Conservation (phyloP, 208 protist species). For the Crithidia thermophila region DNA sequence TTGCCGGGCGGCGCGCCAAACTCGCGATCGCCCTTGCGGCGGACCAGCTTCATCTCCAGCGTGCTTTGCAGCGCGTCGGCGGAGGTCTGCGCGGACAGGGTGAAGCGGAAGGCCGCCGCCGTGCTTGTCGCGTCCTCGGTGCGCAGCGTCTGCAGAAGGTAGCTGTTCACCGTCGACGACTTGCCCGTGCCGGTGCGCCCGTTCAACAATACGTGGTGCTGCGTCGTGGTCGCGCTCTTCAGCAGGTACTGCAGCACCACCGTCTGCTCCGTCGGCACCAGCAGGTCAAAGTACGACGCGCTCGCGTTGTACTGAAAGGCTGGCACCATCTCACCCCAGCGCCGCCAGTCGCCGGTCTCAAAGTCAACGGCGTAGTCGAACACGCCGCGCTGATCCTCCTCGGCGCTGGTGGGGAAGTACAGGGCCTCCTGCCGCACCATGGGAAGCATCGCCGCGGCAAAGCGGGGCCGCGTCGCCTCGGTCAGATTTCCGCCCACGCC, state of each 20-base stretch:
- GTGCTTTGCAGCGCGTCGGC: conserved; percentile 90
- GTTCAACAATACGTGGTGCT: conserved; percentile 87
- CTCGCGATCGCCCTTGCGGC: conserved; percentile 84
- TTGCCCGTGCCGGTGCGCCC: conserved; percentile 96
- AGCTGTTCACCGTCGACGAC: conserved; percentile 87
- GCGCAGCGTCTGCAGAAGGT: conserved; percentile 63
- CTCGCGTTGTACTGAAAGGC: conserved; percentile 89
- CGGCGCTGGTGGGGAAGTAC: conserved; percentile 45
- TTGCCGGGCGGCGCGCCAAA: conserved; percentile 87
- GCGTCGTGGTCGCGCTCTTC: conserved; percentile 48
- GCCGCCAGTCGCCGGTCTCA: conserved; percentile 63
- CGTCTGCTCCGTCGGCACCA: conserved; percentile 96
- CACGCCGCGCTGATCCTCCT: conserved; percentile 61
- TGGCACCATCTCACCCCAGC: conserved; percentile 89
- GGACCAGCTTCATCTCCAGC: conserved; percentile 94
- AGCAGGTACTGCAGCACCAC: conserved; percentile 84
- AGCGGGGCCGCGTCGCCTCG: conserved; percentile 78
- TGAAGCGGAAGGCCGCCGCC: conserved; percentile 80
- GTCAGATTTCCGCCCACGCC: conserved; percentile 94
- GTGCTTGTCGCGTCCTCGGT: conserved; percentile 70
- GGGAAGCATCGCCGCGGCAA: conserved; percentile 74
- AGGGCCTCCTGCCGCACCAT: conserved; percentile 69
- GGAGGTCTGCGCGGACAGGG: conserved; percentile 94
- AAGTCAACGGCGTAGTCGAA: conserved; percentile 94
- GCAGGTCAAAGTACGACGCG: conserved; percentile 93